These are phyloP conservation scores for Saccharomycopsis vini DNA, from an alignment of 805 yeast species.

Conservation along the genomic window DNA sequence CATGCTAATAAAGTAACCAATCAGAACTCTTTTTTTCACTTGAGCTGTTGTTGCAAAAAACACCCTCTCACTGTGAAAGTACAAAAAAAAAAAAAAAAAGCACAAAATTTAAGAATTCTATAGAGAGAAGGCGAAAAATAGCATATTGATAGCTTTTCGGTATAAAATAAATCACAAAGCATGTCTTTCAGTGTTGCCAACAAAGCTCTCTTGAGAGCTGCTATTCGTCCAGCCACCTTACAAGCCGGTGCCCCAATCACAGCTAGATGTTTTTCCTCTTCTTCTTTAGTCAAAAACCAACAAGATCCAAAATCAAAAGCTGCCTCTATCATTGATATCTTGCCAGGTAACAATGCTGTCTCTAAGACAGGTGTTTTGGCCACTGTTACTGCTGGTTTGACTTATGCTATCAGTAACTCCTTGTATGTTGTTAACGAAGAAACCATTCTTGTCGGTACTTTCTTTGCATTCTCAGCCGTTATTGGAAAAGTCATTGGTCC, in stretches of 20 bases:
- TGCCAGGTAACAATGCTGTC: conserved; percentile 83
- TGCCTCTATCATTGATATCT: conserved; percentile 74
- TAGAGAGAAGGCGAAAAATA: no score
- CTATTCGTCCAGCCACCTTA: conserved; percentile 6
- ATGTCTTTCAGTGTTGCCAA: no score
- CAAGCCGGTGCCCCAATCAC: conserved; percentile 16
- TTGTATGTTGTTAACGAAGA: conserved; percentile 91
- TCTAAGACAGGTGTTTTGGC: conserved; percentile 94
- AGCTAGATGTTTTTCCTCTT: conserved; percentile 14
- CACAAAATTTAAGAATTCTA: no score
- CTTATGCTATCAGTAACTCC: conserved; percentile 91
- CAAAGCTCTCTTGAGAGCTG: no score
- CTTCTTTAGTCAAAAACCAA: conserved; percentile 9
- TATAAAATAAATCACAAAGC: no score
- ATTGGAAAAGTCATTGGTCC: conserved; percentile 88
- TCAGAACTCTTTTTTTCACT: no score
- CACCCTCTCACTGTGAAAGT: no score
- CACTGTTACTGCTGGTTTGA: conserved; percentile 87
- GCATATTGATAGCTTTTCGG: no score
- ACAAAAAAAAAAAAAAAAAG: no score
- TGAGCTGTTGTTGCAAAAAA: no score
- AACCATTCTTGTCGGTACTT: conserved; percentile 74
- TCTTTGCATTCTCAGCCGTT: conserved; percentile 65
- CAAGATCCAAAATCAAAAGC: conserved; percentile 87
- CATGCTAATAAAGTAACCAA: no score